These are phyloP conservation scores for Venturiaceae sp. DNA, from an alignment of 2,329 filamentous ascomycete genomes.

Conservation along the genomic window DNA sequence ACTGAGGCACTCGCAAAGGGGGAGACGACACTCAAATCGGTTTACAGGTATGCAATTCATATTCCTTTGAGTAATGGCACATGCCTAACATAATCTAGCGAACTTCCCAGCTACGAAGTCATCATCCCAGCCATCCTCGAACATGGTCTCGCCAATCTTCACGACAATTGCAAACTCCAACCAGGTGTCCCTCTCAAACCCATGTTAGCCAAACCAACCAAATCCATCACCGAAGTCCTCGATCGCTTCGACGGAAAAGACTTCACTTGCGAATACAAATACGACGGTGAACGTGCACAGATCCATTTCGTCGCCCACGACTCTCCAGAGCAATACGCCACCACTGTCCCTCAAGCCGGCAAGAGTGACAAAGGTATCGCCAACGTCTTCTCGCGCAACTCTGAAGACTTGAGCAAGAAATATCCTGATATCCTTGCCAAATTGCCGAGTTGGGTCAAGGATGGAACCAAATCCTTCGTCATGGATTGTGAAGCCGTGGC, in stretches of 20 bases:
- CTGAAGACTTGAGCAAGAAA: conserved; percentile 92
- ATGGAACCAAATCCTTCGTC: conserved; percentile 87
- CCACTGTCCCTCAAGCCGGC: conserved; percentile 46
- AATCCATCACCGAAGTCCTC: conserved; percentile 93
- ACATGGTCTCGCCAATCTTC: conserved; percentile 73
- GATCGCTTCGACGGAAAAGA: conserved; percentile 92
- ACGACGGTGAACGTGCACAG: conserved; percentile 95
- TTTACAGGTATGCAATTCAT: conserved; percentile 58
- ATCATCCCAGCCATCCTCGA: conserved; percentile 86
- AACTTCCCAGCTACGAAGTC: conserved; percentile 89
- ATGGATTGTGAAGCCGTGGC: conserved; percentile 97
- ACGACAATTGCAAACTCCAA: conserved; percentile 79
- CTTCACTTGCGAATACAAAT: conserved; percentile 99
- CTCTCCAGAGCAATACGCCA: conserved; percentile 57
- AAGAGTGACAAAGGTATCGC: conserved; percentile 66
- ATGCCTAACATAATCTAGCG: conserved; percentile 47
- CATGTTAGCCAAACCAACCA: conserved; percentile 97
- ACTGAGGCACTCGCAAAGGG: conserved; percentile 72
- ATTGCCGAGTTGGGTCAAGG: conserved; percentile 80
- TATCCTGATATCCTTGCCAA: conserved; percentile 93
- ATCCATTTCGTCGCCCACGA: conserved; percentile 93
- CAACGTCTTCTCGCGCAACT: conserved; percentile 95
- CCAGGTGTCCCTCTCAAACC: conserved; percentile 93
- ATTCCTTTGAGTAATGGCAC: background rate
- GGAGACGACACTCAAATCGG: conserved; percentile 76